Conservation (phyloP, 169 alveolate genomes). For the Plasmodium berghei region DNA sequence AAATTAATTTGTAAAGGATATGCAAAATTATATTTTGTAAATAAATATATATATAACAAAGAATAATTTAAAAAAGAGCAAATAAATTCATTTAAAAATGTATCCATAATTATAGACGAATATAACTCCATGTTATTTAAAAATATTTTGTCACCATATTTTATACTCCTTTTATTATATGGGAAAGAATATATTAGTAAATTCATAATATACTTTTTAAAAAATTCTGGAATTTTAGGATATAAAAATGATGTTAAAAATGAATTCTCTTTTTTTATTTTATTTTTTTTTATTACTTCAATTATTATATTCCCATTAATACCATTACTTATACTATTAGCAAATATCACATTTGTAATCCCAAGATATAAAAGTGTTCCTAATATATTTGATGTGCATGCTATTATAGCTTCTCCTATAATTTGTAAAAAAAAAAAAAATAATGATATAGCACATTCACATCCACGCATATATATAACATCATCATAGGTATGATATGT, state of each 20-base stretch:
- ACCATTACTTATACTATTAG: neutral
- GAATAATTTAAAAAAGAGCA: constrained; percentile 49
- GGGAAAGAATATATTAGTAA: constrained; percentile 13
- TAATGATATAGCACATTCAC: neutral
- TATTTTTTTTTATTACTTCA: constrained; percentile 6
- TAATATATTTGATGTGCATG: neutral
- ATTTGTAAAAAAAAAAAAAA: neutral
- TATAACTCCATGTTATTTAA: constrained; percentile 13
- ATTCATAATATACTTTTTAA: constrained; percentile 4
- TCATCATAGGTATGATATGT: neutral
- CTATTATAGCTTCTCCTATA: constrained; percentile 14
- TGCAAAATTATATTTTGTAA: constrained; percentile 36
- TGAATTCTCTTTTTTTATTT: constrained; percentile 1
- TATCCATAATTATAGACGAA: constrained; percentile 53
- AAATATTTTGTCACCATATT: constrained; percentile 23
- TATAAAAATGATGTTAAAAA: constrained; percentile 21
- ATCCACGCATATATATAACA: neutral
- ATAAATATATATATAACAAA: constrained; percentile 28
- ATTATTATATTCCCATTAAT: neutral
- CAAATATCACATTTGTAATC: neutral
- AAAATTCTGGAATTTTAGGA: constrained; percentile 11
- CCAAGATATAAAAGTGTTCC: constrained; percentile 24
- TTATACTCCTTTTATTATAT: neutral
- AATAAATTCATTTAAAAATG: constrained; percentile 22
- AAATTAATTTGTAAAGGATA: constrained; percentile 24